These are phyloP conservation scores for Chiua virens DNA, from an alignment of 768 basidiomycete genomes.

Conservation along the genomic window DNA sequence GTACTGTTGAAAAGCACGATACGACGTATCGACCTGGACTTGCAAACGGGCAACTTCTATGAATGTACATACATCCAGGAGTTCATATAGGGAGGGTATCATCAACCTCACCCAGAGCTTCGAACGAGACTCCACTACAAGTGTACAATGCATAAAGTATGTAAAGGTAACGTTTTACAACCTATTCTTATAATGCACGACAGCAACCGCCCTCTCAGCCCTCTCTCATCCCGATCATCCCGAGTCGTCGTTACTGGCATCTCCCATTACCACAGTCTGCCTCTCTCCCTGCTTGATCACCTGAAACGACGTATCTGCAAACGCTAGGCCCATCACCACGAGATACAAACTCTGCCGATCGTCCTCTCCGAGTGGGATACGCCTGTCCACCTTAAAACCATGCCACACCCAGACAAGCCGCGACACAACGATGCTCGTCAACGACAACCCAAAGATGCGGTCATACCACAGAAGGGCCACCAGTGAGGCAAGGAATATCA, in stretches of 20 bases:
- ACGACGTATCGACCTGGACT: too few species aligned
- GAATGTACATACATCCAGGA: too few species aligned
- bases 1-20: too few species aligned
- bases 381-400: conserved; percentile 21
- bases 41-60: too few species aligned
- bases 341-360: conserved; percentile 37
- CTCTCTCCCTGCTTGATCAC: background rate
- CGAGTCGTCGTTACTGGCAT: background rate
- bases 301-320: conserved; percentile 1
- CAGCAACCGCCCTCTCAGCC: too few species aligned
- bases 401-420: conserved; percentile 32
- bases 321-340: conserved; percentile 21
- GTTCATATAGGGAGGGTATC: too few species aligned
- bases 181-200: too few species aligned
- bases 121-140: too few species aligned
- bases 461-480: conserved; percentile 20
- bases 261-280: background rate
- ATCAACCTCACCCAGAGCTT: too few species aligned
- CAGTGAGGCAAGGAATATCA: conserved; percentile 32
- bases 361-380: conserved; percentile 31
- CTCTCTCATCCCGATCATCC: too few species aligned
- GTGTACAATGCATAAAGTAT: too few species aligned
- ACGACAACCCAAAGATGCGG: conserved; percentile 16
- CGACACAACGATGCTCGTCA: conserved; percentile 15
- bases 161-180: too few species aligned